These are phyloP conservation scores for Ricinus communis DNA, from an alignment of 345 rosid genomes.

Conservation along the genomic window DNA sequence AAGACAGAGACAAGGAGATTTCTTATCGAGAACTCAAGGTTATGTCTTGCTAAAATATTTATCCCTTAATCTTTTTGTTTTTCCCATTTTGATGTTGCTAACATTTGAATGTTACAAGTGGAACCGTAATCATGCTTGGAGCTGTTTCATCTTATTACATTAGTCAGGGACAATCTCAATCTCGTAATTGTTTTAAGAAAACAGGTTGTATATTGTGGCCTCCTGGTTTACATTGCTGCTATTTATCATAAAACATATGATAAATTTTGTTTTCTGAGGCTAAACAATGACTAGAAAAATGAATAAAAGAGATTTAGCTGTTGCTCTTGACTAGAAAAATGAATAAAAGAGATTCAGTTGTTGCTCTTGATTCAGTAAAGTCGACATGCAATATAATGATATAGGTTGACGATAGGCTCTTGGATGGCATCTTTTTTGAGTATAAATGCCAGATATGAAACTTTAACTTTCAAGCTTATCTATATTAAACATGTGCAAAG, in stretches of 20 bases:
- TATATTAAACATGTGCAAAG: neutral
- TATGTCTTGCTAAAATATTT: too few relatives aligned
- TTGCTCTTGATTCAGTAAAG: neutral
- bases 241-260: neutral
- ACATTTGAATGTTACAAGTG: neutral
- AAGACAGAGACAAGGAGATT: conserved; percentile 27
- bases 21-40: conserved; percentile 86
- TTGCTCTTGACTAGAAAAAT: neutral
- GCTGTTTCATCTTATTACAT: conserved; percentile 1
- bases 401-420: neutral
- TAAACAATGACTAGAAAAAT: too few relatives aligned
- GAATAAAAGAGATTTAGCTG: neutral
- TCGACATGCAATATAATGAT: neutral
- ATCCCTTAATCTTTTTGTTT: neutral
- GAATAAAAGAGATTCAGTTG: neutral
- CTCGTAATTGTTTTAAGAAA: neutral
- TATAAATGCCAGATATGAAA: neutral
- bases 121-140: neutral
- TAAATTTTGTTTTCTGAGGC: neutral
- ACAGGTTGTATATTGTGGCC: neutral
- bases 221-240: neutral
- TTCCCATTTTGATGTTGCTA: neutral
- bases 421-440: neutral
- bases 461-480: too few relatives aligned
- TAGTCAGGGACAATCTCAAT: too few relatives aligned